Percentiles rank a stretch among this genome's conserved stretches.
Evolutionary conservation across 2,329 filamentous ascomycete species (phyloP).

Genomic region (Cladosporium oxysporum): DNA sequence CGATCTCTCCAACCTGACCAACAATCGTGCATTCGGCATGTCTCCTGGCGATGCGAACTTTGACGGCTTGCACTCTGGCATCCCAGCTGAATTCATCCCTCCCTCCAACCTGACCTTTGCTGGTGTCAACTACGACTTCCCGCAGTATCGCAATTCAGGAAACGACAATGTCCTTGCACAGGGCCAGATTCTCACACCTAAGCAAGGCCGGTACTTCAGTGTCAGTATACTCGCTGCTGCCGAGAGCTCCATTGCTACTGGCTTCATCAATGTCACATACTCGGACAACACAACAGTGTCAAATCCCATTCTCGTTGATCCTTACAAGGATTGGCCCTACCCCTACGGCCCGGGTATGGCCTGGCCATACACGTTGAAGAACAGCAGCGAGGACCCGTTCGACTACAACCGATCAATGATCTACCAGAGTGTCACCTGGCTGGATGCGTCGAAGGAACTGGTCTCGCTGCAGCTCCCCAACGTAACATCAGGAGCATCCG

Average conservation of each 20-base stretch:
- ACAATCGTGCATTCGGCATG: conserved; percentile 42
- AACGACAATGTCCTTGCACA: conserved; percentile 43
- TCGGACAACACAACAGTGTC: conserved; percentile 40
- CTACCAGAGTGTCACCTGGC: conserved; percentile 43
- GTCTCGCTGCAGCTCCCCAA: conserved; percentile 41
- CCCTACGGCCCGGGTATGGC: conserved; percentile 44
- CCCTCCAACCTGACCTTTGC: conserved; percentile 39
- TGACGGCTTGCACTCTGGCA: conserved; percentile 40
- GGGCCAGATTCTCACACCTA: conserved; percentile 39
- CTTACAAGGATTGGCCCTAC: conserved; percentile 45
- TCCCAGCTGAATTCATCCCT: conserved; percentile 42
- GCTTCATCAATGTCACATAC: conserved; percentile 42
- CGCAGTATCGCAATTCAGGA: conserved; percentile 39
- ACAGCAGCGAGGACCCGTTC: conserved; percentile 39
- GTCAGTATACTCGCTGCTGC: conserved; percentile 45
- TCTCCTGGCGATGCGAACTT: conserved; percentile 40
- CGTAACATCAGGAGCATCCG: conserved; percentile 38
- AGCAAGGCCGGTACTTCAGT: conserved; percentile 40
- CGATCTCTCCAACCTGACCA: conserved; percentile 33
- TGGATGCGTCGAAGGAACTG: conserved; percentile 44
- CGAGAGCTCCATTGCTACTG: conserved; percentile 42
- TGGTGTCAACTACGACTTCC: conserved; percentile 42
- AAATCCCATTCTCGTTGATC: conserved; percentile 39
- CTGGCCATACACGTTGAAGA: conserved; percentile 43
- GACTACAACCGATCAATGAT: conserved; percentile 46